phyloP scores from a whole-genome alignment of 2,329 filamentous ascomycete species.

The Colletotrichum salicis region DNA sequence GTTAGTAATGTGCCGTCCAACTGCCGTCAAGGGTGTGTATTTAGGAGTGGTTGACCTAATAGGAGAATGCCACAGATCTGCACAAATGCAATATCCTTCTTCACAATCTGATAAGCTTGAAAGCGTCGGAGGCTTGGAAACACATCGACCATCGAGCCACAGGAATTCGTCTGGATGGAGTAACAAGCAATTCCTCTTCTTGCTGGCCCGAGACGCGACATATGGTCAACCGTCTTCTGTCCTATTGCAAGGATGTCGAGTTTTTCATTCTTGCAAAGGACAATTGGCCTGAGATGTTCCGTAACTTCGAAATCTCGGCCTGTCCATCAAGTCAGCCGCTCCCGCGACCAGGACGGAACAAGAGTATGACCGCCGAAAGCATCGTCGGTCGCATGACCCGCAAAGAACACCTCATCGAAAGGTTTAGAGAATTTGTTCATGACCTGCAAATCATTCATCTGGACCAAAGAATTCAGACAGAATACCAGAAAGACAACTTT shows the following conservation, averaged over 20 bases:
- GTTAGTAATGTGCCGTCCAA: not conserved
- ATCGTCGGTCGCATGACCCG: slow-evolving; percentile 41
- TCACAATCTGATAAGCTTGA: not conserved
- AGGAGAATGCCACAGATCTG: not conserved
- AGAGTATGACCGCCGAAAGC: slow-evolving; percentile 35
- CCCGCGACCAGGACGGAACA: slow-evolving; percentile 35
- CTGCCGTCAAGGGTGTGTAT: too few species aligned
- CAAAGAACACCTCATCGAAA: not conserved
- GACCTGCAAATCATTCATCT: slow-evolving; percentile 41
- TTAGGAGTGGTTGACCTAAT: too few species aligned
- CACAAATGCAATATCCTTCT: not conserved
- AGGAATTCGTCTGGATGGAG: not conserved
- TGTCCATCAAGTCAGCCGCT: slow-evolving; percentile 41
- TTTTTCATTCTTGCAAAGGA: not conserved
- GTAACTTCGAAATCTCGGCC: slow-evolving; percentile 40
- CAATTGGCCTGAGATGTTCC: slow-evolving; percentile 46
- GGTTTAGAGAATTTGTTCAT: not conserved
- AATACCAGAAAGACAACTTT: slow-evolving; percentile 34
- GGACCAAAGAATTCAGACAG: slow-evolving; percentile 37
- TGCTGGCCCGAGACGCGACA: slow-evolving; percentile 6
- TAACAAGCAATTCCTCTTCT: not conserved
- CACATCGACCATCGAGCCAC: not conserved
- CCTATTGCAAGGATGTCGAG: not conserved
- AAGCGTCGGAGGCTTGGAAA: not conserved
- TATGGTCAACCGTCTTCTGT: not conserved